These are phyloP conservation scores for Blastomyces emzantsi DNA, from an alignment of 2,329 filamentous ascomycete species.

Conservation along the genomic window DNA sequence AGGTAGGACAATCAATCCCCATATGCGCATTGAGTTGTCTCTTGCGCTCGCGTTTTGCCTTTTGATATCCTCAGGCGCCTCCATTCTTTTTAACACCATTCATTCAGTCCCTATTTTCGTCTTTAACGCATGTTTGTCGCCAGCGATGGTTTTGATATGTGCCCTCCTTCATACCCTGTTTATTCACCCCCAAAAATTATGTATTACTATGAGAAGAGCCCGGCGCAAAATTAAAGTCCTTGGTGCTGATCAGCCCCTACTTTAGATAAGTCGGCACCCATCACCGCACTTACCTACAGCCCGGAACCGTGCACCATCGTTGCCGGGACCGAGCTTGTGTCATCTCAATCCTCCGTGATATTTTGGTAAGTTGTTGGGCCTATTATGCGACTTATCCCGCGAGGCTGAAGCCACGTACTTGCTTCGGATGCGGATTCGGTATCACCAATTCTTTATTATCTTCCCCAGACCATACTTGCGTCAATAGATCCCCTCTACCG, in stretches of 20 bases:
- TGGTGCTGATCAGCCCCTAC: conserved; percentile 7
- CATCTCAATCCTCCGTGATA: conserved; percentile 34
- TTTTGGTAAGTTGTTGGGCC: conserved; percentile 36
- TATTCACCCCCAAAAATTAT: not conserved
- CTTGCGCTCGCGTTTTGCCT: not conserved
- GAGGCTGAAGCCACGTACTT: conserved; percentile 2
- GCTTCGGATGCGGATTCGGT: not conserved
- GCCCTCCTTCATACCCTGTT: not conserved
- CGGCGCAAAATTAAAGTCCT: conserved; percentile 7
- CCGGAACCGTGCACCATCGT: conserved; percentile 41
- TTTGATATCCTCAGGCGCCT: not conserved
- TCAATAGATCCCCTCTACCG: not conserved
- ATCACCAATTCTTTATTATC: not conserved
- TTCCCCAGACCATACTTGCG: not conserved
- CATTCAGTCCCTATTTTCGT: not conserved
- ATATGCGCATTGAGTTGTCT: not conserved
- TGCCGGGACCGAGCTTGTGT: conserved; percentile 47
- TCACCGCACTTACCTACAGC: conserved; percentile 46
- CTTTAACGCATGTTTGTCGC: not conserved
- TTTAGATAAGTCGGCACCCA: conserved; percentile 40
- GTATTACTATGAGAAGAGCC: not conserved
- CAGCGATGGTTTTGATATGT: not conserved
- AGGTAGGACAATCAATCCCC: conserved; percentile 20
- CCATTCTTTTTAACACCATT: not conserved
- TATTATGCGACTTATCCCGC: not conserved